phyloP scores from a whole-genome alignment of 169 alveolate genomes.

The Babesia divergens region DNA sequence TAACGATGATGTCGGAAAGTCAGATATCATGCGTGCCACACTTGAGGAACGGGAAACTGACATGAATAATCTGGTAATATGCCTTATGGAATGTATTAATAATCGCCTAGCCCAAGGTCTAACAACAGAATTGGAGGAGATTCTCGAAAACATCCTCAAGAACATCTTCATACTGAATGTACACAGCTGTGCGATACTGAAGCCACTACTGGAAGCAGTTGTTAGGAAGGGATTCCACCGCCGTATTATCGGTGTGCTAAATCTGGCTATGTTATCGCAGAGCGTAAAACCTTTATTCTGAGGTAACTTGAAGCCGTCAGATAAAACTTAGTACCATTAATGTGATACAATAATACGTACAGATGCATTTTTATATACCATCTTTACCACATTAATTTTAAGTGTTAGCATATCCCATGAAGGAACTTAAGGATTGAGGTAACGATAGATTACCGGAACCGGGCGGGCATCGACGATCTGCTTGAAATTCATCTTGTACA shows the following conservation, averaged over 20 bases:
- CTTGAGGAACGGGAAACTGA: background rate
- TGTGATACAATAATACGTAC: background rate
- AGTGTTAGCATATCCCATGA: background rate
- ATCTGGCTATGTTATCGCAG: constrained; percentile 2
- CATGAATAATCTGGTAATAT: constrained; percentile 1
- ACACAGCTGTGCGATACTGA: background rate
- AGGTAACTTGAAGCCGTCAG: too few relatives aligned
- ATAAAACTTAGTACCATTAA: too few relatives aligned
- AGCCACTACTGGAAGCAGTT: background rate
- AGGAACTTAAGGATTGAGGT: constrained; percentile 28
- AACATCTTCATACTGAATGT: background rate
- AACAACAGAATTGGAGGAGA: background rate
- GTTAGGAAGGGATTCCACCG: constrained; percentile 6
- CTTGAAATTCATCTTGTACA: constrained; percentile 49
- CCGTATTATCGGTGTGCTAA: background rate
- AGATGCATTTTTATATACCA: background rate
- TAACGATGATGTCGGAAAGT: background rate
- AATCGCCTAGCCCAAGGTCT: constrained; percentile 4
- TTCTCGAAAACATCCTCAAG: constrained; percentile 12
- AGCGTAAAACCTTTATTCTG: background rate
- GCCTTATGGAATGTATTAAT: background rate
- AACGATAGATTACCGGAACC: constrained; percentile 40
- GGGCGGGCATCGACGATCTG: constrained; percentile 62
- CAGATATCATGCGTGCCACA: background rate
- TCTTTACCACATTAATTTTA: background rate